phyloP scores from a whole-genome alignment of 2,329 filamentous ascomycete genomes.

The Beauveria medogensis region DNA sequence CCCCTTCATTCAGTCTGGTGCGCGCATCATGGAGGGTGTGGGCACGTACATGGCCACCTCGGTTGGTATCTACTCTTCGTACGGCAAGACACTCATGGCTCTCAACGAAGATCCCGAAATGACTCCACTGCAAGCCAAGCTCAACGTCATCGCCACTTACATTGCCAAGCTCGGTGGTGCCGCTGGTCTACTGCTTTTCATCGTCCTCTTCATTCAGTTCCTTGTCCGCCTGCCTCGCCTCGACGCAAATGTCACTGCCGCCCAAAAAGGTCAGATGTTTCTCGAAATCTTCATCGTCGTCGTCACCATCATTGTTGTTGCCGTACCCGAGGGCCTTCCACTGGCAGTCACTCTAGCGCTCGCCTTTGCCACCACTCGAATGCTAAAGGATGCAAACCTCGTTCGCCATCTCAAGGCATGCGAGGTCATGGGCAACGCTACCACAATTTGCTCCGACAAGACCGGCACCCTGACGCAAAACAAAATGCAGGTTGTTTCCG shows the following conservation, averaged over 20 bases:
- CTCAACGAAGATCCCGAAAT: constrained; percentile 67
- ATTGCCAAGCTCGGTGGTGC: constrained; percentile 71
- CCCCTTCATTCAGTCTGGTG: constrained; percentile 78
- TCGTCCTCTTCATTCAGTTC: constrained; percentile 81
- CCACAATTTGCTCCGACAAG: constrained; percentile 62
- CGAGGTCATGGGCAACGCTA: constrained; percentile 75
- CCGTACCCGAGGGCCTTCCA: constrained; percentile 69
- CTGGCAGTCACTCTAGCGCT: constrained; percentile 70
- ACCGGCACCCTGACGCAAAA: constrained; percentile 61
- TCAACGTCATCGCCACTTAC: constrained; percentile 67
- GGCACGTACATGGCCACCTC: constrained; percentile 69
- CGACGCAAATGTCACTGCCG: constrained; percentile 43
- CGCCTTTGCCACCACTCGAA: constrained; percentile 68
- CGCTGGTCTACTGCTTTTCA: constrained; percentile 71
- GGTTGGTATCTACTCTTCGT: constrained; percentile 64
- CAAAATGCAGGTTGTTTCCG: constrained; percentile 60
- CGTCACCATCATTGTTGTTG: constrained; percentile 72
- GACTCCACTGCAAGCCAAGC: constrained; percentile 68
- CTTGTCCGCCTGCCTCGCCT: constrained; percentile 55
- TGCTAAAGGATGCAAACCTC: constrained; percentile 71
- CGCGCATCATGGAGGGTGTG: constrained; percentile 68
- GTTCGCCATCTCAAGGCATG: constrained; percentile 70
- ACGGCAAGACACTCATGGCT: constrained; percentile 67
- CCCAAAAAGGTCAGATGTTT: constrained; percentile 71
- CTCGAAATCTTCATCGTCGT: constrained; percentile 71